Evolutionary conservation across 352 stramenopile genomes (phyloP).

Genomic region (Globisporangium orthogonon): DNA sequence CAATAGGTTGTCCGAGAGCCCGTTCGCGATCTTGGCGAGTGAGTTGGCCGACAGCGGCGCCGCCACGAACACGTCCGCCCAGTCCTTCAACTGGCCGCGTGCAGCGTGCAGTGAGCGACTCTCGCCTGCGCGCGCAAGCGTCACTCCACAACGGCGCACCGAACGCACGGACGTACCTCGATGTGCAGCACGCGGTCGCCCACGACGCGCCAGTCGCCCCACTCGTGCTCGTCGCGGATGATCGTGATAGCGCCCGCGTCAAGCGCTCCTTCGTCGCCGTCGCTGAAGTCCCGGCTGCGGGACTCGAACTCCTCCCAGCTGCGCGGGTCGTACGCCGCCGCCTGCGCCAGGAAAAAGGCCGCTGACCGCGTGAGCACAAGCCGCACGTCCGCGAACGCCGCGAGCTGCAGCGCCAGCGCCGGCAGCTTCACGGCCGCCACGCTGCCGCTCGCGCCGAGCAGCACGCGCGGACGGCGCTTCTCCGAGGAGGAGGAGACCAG

Average conservation of each 20-base stretch:
- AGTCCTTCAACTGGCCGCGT: constrained; percentile 86
- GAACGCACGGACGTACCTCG: constrained; percentile 33
- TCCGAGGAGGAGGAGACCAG: neutral
- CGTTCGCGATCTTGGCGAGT: constrained; percentile 88
- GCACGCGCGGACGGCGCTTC: constrained; percentile 28
- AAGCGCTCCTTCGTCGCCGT: neutral
- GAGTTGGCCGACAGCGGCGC: constrained; percentile 89
- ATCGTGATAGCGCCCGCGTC: constrained; percentile 23
- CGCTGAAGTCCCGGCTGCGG: constrained; percentile 8
- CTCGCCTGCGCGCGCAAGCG: neutral
- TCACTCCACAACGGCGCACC: no score
- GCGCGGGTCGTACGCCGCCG: constrained; percentile 60
- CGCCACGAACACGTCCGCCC: constrained; percentile 90
- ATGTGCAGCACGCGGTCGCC: constrained; percentile 86
- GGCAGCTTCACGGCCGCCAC: constrained; percentile 87
- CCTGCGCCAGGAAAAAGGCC: constrained; percentile 76
- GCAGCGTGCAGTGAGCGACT: neutral
- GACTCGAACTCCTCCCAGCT: constrained; percentile 42
- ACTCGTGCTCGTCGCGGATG: constrained; percentile 78
- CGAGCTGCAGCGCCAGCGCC: constrained; percentile 64
- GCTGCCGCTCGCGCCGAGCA: constrained; percentile 79
- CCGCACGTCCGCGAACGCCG: constrained; percentile 47
- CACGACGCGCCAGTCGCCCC: constrained; percentile 67
- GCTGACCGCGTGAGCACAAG: constrained; percentile 78
- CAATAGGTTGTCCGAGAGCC: constrained; percentile 94